Evolutionary conservation across 768 basidiomycete genomes (phyloP), one percentile per base, ranked within the genome.

Genomic region (Rhizopogon roseolus): DNA sequence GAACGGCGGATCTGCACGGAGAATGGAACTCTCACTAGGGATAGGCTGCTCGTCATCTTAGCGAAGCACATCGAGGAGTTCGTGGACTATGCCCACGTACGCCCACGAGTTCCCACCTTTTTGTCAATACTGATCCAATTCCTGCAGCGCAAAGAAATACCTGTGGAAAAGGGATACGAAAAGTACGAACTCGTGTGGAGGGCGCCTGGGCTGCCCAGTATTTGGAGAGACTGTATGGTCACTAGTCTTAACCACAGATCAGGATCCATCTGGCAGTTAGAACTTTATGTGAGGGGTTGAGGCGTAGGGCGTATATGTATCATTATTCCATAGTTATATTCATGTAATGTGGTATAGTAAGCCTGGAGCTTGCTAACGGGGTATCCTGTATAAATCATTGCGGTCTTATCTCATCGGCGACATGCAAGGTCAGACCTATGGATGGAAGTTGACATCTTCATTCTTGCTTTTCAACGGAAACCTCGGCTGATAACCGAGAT

Each of bases 401-500:
- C 19, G 9, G 34, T 9, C 19, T 37, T 36, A 40, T 41, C n/a
- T 22, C 37, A 10, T 44, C 25, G 39, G 34, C 2, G 19, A 48
- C 49, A 58, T 29, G 34, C 14, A 14, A 8, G 17, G 4, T 10
- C 22, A 3, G 11, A 44, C 4, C 22, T 8, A 22, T 48, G 1
- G 9, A 14, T 48, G 6, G 14, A 19, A 36, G 19, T 8, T 48
- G 5, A 14, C 14, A 36, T 36, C 34, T 6, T 58, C 52, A 5
- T 28, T 19, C 38, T 28, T 54, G 49, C 17, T 52, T 60, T 55
- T 86, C 86, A 17, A 78, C 66, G 5, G 84, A 78, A 7, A 87
- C 78, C 60, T 91, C 86, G 2, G 85, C 77, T 5, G 81, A 80
- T 11, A 93, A 76, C 36, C 91, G 76, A 14, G 91, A 93, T 29